phyloP scores from a whole-genome alignment of 495 filamentous ascomycete genomes.

The Evernia prunastri region DNA sequence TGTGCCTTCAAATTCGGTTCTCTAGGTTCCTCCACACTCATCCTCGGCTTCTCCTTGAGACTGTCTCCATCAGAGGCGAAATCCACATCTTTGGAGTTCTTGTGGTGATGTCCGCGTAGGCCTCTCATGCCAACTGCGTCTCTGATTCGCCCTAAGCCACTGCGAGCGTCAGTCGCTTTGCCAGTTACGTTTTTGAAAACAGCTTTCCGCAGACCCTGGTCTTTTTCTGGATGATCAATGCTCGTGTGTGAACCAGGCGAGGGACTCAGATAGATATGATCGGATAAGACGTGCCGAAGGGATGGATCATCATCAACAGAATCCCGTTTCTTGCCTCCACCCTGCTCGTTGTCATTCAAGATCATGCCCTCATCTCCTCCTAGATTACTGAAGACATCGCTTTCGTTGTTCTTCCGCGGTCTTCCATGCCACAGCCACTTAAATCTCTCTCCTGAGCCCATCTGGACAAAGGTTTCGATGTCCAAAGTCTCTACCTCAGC shows the following conservation, averaged over 20 bases:
- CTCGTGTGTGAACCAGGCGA: constrained; percentile 22
- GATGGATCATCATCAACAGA: constrained; percentile 36
- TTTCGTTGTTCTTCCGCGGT: constrained; percentile 54
- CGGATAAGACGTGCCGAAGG: constrained; percentile 16
- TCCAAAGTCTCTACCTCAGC: constrained; percentile 88
- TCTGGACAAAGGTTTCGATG: constrained; percentile 71
- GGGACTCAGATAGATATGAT: constrained; percentile 16
- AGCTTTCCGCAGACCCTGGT: constrained; percentile 57
- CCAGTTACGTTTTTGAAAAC: constrained; percentile 75
- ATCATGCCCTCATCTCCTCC: constrained; percentile 51
- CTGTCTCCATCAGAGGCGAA: constrained; percentile 24
- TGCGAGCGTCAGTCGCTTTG: constrained; percentile 74
- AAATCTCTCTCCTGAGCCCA: constrained; percentile 69
- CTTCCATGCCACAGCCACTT: constrained; percentile 97
- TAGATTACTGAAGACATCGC: constrained; percentile 45
- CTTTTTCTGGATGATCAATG: constrained; percentile 48
- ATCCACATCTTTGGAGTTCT: constrained; percentile 36
- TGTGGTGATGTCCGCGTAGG: constrained; percentile 44
- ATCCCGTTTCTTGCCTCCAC: constrained; percentile 47
- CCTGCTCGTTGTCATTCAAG: constrained; percentile 63
- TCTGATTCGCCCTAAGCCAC: constrained; percentile 75
- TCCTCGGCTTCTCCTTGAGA: constrained; percentile 18
- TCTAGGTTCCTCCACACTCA: constrained; percentile 13
- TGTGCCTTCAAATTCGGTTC: neutral
- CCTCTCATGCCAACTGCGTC: constrained; percentile 65